Evolutionary conservation across 768 basidiomycete genomes (phyloP).

Genomic region (Pholiota conissans): DNA sequence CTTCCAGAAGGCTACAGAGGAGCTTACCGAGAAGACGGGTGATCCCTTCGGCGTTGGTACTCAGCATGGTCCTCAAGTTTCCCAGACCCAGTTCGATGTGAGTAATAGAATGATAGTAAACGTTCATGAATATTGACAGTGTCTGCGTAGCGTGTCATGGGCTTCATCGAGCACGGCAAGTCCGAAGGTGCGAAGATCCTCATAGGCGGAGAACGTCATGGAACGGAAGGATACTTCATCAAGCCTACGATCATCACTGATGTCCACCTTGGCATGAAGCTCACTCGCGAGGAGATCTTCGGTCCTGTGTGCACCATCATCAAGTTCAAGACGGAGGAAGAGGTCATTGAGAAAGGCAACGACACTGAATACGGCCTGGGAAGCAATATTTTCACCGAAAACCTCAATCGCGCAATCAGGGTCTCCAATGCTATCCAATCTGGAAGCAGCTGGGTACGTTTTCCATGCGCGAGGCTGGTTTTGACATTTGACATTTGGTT

Average conservation of each 20-base stretch:
- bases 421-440: constrained; percentile 77
- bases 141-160: constrained; percentile 62
- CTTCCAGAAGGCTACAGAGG: constrained; percentile 36
- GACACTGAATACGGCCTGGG: constrained; percentile 86
- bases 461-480: not conserved
- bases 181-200: constrained; percentile 67
- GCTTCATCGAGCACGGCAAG: constrained; percentile 77
- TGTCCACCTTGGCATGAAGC: constrained; percentile 67
- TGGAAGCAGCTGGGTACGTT: constrained; percentile 72
- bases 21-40: constrained; percentile 49
- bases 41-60: constrained; percentile 59
- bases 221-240: constrained; percentile 60
- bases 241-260: constrained; percentile 76
- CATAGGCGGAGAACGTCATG: constrained; percentile 61
- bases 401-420: constrained; percentile 72
- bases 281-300: constrained; percentile 77
- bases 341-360: constrained; percentile 76
- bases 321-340: constrained; percentile 72
- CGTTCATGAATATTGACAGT: not conserved
- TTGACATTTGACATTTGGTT: not conserved
- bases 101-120: constrained; percentile 18
- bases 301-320: constrained; percentile 77
- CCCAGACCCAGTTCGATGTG: constrained; percentile 65
- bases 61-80: constrained; percentile 73
- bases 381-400: constrained; percentile 80